Evolutionary conservation across 2,329 filamentous ascomycete genomes (phyloP), one percentile per base, ranked within the genome.

Genomic region (Colletotrichum lindemuthianum): DNA sequence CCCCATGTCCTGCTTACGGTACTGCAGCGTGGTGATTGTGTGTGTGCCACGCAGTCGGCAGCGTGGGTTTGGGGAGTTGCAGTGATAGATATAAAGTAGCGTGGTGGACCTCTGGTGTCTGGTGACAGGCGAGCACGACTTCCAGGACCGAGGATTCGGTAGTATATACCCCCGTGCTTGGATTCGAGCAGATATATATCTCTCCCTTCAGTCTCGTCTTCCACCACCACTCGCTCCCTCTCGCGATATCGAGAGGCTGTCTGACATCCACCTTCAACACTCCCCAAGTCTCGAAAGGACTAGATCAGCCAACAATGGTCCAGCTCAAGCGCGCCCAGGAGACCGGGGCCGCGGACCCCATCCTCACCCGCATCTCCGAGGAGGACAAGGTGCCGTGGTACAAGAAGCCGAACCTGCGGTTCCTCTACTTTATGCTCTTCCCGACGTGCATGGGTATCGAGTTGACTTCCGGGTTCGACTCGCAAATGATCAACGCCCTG

Each of bases 391-490:
- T 76, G 37, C 75, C 75, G 60, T 88, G 85, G 84, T 88, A 82
- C 76, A 81, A 79, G 70, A 89, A 89, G 73, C 84, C 82, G 1
- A 88, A 89, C 67, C 75, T 89, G 43, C 79, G 86, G 57, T 71
- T 71, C 15, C 77, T 89, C 41, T 89, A 89, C 70, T 71, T 88
- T 7, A 74, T 86, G 64, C 79, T 89, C 53, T 84, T 89, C 63
- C 84, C 85, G 24, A 85, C 84, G 47, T 87, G 84, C 72, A 85
- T 88, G 77, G 86, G 86, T 50, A 86, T 89, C 61, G 87, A 89
- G 75, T 69, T 81, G 72, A 81, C 79, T 0, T 80, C 78, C 11
- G 79, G 79, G 0, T 81, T 81, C 66, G 79, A 81, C 69, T 80
- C 78, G 49, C 78, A 81, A 72, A 75, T 81, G 72, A 81, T 81